These are phyloP conservation scores for Rossbeevera mucosa DNA, from an alignment of 768 basidiomycete species.

Conservation along the genomic window DNA sequence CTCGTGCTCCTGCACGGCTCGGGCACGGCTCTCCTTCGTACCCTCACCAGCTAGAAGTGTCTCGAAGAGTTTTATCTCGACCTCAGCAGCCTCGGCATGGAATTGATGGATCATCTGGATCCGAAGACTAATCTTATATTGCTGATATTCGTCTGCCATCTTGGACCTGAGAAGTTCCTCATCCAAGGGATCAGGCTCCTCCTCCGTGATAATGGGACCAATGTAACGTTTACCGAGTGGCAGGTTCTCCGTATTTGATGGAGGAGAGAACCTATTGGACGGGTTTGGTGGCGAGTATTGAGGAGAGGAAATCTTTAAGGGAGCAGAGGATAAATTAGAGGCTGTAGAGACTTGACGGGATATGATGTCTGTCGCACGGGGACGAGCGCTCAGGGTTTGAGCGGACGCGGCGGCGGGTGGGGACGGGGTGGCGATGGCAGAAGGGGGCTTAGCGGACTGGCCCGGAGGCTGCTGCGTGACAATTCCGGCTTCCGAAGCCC, in stretches of 20 bases:
- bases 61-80: slow-evolving; percentile 30
- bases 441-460: slow-evolving; percentile 5
- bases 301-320: slow-evolving; percentile 19
- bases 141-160: slow-evolving; percentile 31
- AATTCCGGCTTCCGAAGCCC: slow-evolving; percentile 31
- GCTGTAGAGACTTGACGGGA: slow-evolving; percentile 28
- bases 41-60: slow-evolving; percentile 22
- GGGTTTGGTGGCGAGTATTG: slow-evolving; percentile 25
- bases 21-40: slow-evolving; percentile 29
- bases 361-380: slow-evolving; percentile 27
- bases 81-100: slow-evolving; percentile 26
- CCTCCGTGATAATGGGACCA: slow-evolving; percentile 28
- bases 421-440: slow-evolving; percentile 7
- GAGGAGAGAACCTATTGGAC: slow-evolving; percentile 25
- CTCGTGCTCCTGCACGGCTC: slow-evolving; percentile 30
- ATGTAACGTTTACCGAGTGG: slow-evolving; percentile 31
- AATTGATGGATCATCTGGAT: slow-evolving; percentile 34
- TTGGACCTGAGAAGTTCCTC: slow-evolving; percentile 28
- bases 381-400: slow-evolving; percentile 16
- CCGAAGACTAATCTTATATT: slow-evolving; percentile 29
- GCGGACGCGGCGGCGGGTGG: background rate
- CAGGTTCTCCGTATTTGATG: slow-evolving; percentile 14
- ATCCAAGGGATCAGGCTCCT: slow-evolving; percentile 27
- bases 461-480: slow-evolving; percentile 15
- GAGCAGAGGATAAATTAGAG: slow-evolving; percentile 21